Evolutionary conservation across 805 yeast species (phyloP), one percentile per base, ranked within the genome.

Genomic region (Zygosaccharomyces rouxii): DNA sequence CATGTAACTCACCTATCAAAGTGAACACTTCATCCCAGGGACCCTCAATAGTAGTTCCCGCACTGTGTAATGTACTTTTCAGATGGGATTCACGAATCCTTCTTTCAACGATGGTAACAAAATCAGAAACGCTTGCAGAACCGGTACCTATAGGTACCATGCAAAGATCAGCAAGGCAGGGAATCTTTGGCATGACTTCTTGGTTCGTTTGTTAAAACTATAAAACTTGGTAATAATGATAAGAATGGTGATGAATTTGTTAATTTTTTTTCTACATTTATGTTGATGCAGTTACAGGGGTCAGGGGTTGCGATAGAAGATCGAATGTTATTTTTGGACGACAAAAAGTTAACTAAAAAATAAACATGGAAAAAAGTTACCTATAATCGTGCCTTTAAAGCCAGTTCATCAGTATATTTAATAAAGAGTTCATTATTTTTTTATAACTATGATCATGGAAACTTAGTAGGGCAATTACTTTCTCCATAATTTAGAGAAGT

Each of bases 11-110:
- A 6, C 96, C 96, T 57, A 89, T 84, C 46, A 87, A 68, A 29
- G 74, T 79, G 80, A 82, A 84, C 1, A 89, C 96, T 47, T 85
- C 89, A 59, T 81, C 80, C 96, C 96, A 89, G n/a, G 89, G 89
- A 1, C 97, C 97, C 58, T 86, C 80, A 56, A 85, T 81, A 1
- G 96, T 88, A 5, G 96, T 89, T 3, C 97, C 97, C 2, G 97
- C 97, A 56, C 95, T 84, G 67, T 89, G 97, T 51, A 89, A 71
- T 1, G 86, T 80, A 53, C 84, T 80, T 43, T 81, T 74, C 47
- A 89, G 70, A 2, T 79, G 83, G 26, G 86, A 78, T 21, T 73
- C 73, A 49, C 84, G 73, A 22, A 89, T 81, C 46, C 80, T 66
- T 23, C 76, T 70, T 53, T 89, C 92, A 35, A 85, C 81, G 41